These are phyloP conservation scores for Pseudocercospora cruenta DNA, from an alignment of 2,329 filamentous ascomycete species.

Conservation along the genomic window DNA sequence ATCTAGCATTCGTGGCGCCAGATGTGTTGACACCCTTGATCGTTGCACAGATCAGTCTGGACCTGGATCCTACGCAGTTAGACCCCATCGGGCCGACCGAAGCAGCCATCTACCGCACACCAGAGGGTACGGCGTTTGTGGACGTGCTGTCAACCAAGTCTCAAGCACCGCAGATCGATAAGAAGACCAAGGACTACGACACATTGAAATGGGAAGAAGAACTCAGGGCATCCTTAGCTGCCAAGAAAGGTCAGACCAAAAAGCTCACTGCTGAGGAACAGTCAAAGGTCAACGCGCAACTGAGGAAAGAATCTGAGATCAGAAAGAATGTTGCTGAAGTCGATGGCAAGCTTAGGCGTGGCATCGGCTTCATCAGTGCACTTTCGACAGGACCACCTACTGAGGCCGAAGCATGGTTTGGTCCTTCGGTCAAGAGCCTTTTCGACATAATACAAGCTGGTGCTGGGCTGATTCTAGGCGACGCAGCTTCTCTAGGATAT, in stretches of 20 bases:
- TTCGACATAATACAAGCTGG: constrained; percentile 77
- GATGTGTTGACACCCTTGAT: constrained; percentile 76
- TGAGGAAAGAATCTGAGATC: constrained; percentile 83
- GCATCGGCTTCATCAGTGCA: constrained; percentile 81
- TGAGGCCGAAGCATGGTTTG: constrained; percentile 86
- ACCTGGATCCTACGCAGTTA: constrained; percentile 73
- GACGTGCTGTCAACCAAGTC: constrained; percentile 88
- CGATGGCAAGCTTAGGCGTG: constrained; percentile 74
- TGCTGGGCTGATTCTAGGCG: constrained; percentile 78
- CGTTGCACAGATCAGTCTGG: constrained; percentile 71
- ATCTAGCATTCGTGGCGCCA: constrained; percentile 91
- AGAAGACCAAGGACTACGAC: constrained; percentile 93
- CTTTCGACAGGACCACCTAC: constrained; percentile 87
- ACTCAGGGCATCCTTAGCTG: constrained; percentile 79
- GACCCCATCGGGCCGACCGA: constrained; percentile 79
- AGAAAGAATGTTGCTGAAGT: constrained; percentile 70
- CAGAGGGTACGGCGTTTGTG: constrained; percentile 84
- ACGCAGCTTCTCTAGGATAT: constrained; percentile 76
- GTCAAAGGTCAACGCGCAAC: constrained; percentile 85
- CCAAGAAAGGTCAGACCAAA: constrained; percentile 88
- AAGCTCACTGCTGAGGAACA: constrained; percentile 90
- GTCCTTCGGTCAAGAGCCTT: constrained; percentile 73
- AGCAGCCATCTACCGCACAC: constrained; percentile 88
- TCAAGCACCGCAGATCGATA: constrained; percentile 71
- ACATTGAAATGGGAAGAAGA: constrained; percentile 98